Evolutionary conservation across 768 basidiomycete species (phyloP).

Genomic region (Cyclocybe cylindracea): DNA sequence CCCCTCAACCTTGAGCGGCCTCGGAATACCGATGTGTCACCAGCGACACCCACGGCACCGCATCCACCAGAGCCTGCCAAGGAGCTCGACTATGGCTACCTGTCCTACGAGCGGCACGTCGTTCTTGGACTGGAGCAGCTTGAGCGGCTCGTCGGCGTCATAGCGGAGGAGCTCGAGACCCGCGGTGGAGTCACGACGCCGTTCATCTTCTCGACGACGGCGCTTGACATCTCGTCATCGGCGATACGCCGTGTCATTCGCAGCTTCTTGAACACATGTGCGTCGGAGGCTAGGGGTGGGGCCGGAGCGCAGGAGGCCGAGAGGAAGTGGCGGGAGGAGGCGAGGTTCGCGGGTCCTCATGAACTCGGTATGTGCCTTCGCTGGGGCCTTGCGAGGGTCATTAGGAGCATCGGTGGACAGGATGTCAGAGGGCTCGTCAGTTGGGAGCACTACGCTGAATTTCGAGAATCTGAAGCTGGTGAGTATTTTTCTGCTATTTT

Average conservation of each 20-base stretch:
- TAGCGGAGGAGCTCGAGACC: constrained; percentile 68
- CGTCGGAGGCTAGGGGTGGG: constrained; percentile 21
- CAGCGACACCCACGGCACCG: too few relatives aligned
- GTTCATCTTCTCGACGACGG: constrained; percentile 87
- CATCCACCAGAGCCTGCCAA: constrained; percentile 32
- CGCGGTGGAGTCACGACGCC: constrained; percentile 85
- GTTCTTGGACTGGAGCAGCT: constrained; percentile 77
- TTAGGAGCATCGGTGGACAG: constrained; percentile 66
- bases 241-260: constrained; percentile 76
- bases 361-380: constrained; percentile 91
- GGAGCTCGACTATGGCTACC: constrained; percentile 65
- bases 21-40: constrained; percentile 21
- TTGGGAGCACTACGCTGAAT: constrained; percentile 83
- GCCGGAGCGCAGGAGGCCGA: constrained; percentile 45
- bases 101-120: constrained; percentile 72
- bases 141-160: constrained; percentile 66
- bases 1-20: constrained; percentile 53
- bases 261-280: constrained; percentile 74
- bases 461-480: constrained; percentile 85
- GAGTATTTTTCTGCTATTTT: constrained; percentile 24
- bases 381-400: constrained; percentile 86
- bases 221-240: constrained; percentile 80
- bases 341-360: constrained; percentile 80
- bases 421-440: constrained; percentile 83
- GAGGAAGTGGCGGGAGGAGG: constrained; percentile 73